Evolutionary conservation across 495 filamentous ascomycete species (phyloP).

Genomic region (Talaromyces trachyspermus): DNA sequence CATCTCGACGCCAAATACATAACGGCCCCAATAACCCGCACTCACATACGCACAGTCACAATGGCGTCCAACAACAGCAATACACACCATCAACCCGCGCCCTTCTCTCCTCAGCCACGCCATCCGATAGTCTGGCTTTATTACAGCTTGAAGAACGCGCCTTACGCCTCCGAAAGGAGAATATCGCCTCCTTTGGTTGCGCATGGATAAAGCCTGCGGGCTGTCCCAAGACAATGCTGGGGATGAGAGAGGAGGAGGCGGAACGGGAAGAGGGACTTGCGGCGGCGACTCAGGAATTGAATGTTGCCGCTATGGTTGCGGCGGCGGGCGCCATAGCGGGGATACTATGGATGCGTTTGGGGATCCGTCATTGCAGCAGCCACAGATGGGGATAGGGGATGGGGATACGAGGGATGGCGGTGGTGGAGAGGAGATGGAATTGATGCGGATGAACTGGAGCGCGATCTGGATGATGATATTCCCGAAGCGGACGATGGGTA

Average conservation of each 20-base stretch:
- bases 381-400: conserved; percentile 12
- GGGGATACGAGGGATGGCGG: background rate
- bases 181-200: conserved; percentile 66
- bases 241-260: conserved; percentile 67
- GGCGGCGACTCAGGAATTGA: conserved; percentile 58
- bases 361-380: conserved; percentile 13
- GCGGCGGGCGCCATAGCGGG: conserved; percentile 43
- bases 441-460: conserved; percentile 30
- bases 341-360: conserved; percentile 16
- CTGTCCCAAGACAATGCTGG: conserved; percentile 51
- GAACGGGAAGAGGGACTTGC: conserved; percentile 75
- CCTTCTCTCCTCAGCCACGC: conserved; percentile 21
- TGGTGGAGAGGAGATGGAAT: conserved; percentile 18
- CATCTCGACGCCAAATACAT: conserved; percentile 3
- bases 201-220: conserved; percentile 64
- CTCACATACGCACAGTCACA: background rate
- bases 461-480: conserved; percentile 43
- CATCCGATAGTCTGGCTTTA: conserved; percentile 43
- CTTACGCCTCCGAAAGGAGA: conserved; percentile 58
- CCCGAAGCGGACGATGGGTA: conserved; percentile 31
- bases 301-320: conserved; percentile 54
- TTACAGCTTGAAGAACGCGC: conserved; percentile 62
- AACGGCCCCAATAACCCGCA: background rate
- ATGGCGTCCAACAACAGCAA: conserved; percentile 5
- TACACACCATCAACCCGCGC: conserved; percentile 11